Evolutionary conservation across 768 basidiomycete genomes (phyloP).

Genomic region (Gymnopilus dilepis): DNA sequence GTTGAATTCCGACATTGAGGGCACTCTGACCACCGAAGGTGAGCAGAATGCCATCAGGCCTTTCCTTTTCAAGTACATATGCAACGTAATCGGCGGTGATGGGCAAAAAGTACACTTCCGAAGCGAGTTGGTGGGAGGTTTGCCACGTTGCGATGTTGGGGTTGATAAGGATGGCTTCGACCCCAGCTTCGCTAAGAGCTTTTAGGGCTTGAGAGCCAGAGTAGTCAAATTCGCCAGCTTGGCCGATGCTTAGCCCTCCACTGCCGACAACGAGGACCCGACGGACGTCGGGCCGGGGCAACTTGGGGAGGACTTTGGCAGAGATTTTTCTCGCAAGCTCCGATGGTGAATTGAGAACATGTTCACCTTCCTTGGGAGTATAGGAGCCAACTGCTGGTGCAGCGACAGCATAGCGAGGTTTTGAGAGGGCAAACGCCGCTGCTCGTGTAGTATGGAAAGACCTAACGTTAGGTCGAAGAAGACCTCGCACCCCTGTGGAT

Average conservation of each 20-base stretch:
- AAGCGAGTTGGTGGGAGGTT: constrained; percentile 96
- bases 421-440: constrained; percentile 41
- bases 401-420: constrained; percentile 67
- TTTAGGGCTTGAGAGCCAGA: constrained; percentile 99
- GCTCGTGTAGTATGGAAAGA: constrained; percentile 55
- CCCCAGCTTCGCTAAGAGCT: constrained; percentile 94
- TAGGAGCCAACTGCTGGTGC: constrained; percentile 79
- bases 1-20: constrained; percentile 94
- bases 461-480: constrained; percentile 44
- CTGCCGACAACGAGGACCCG: constrained; percentile 96
- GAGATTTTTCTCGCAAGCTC: constrained; percentile 94
- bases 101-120: constrained; percentile 97
- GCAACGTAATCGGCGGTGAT: constrained; percentile 98
- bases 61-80: constrained; percentile 97
- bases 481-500: constrained; percentile 40
- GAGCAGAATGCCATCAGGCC: constrained; percentile 95
- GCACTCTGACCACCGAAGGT: constrained; percentile 99
- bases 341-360: constrained; percentile 90
- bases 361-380: constrained; percentile 66
- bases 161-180: constrained; percentile 94
- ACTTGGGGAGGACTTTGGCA: constrained; percentile 90
- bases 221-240: constrained; percentile 99
- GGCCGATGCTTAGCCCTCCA: constrained; percentile 95
- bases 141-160: constrained; percentile 99
- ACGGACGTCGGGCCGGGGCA: constrained; percentile 89